Conservation (phyloP, 768 basidiomycete species). For the Russula griseocarnosa region DNA sequence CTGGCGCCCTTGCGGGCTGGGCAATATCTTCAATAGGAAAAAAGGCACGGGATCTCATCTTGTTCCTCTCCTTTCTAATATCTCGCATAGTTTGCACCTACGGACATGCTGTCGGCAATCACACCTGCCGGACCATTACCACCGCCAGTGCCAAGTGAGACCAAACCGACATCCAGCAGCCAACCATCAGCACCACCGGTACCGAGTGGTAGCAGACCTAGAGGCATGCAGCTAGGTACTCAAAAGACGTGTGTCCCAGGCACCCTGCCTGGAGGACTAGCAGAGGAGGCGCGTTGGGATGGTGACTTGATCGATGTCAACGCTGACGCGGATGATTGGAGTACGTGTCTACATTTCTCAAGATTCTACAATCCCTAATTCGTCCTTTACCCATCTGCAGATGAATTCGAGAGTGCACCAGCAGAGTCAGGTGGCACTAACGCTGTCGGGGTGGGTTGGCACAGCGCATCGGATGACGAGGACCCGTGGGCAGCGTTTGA, state of each 20-base stretch:
- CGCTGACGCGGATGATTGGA: constrained; percentile 93
- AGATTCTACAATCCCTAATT: constrained; percentile 11
- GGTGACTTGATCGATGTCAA: constrained; percentile 90
- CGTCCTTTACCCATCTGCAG: constrained; percentile 19
- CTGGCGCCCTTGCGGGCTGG: constrained; percentile 91
- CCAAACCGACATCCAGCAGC: constrained; percentile 3
- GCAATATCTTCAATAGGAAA: constrained; percentile 87
- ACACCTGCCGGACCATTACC: constrained; percentile 1
- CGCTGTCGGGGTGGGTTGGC: constrained; percentile 33
- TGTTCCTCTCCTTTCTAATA: neutral
- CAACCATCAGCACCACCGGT: constrained; percentile 9
- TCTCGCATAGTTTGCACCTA: constrained; percentile 11
- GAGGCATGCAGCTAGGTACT: constrained; percentile 67
- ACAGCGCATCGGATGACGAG: constrained; percentile 10
- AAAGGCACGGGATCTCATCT: constrained; percentile 47
- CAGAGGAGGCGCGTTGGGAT: constrained; percentile 52
- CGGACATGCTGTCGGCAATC: constrained; percentile 17
- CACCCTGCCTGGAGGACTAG: constrained; percentile 50
- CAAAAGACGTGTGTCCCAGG: constrained; percentile 42
- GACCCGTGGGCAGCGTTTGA: constrained; percentile 30
- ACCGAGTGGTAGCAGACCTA: constrained; percentile 40
- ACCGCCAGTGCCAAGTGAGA: constrained; percentile 23
- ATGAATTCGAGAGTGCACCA: constrained; percentile 36
- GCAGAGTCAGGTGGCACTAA: constrained; percentile 30
- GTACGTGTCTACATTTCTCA: constrained; percentile 45